A percentile compares a stretch with the other conserved stretches of the same genome.
phyloP scores from a whole-genome alignment of 225 moss, liverwort and hornwort species.

The Physcomitrellopsis africana region DNA sequence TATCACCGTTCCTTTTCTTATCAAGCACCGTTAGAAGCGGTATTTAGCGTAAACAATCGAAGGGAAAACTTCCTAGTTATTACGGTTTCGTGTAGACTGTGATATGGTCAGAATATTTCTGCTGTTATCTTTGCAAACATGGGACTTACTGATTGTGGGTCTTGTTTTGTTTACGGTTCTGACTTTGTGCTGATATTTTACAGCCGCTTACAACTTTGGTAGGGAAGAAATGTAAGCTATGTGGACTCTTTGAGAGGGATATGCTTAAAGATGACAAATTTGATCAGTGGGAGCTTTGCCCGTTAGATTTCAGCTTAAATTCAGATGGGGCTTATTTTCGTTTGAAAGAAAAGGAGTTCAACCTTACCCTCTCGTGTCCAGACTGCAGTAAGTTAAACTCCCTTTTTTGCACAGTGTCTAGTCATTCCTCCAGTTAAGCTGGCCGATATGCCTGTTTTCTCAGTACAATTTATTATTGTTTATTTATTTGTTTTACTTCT shows the following conservation, averaged over 20 bases:
- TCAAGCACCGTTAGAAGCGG: not conserved
- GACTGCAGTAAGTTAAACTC: conserved; percentile 58
- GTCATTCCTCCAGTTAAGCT: too few species aligned
- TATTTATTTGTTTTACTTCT: too few species aligned
- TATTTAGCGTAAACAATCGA: not conserved
- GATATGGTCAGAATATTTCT: not conserved
- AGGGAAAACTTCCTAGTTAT: not conserved
- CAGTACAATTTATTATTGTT: too few species aligned
- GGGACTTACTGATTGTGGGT: not conserved
- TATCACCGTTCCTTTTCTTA: not conserved
- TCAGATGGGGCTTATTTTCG: conserved; percentile 56
- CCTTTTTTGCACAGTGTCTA: not conserved
- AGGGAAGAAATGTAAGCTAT: conserved; percentile 89
- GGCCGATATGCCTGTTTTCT: not conserved
- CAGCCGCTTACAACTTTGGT: conserved; percentile 89
- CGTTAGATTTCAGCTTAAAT: conserved; percentile 63
- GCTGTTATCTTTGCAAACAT: not conserved
- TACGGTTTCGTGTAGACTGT: not conserved
- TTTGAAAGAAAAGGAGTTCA: conserved; percentile 61
- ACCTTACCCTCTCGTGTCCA: conserved; percentile 68
- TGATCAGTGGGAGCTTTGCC: conserved; percentile 89
- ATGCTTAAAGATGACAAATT: conserved; percentile 76
- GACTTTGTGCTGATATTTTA: conserved; percentile 20
- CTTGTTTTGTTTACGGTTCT: not conserved
- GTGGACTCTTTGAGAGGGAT: conserved; percentile 89